Conservation (phyloP, 768 basidiomycete species). For the Boletus tomentosulus region DNA sequence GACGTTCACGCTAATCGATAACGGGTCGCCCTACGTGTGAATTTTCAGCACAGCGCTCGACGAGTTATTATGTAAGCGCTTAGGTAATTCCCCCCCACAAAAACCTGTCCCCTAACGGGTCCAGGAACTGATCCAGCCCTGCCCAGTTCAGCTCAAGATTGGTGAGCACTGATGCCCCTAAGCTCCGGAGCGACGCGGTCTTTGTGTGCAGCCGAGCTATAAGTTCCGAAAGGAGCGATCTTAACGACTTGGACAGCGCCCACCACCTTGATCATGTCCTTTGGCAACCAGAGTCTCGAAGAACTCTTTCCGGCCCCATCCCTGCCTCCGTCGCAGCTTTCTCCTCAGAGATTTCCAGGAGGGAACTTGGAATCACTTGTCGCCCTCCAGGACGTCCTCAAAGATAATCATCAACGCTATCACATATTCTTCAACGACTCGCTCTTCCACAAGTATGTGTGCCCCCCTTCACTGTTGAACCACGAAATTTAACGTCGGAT, state of each 20-base stretch:
- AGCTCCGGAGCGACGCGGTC: background rate
- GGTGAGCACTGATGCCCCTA: slow-evolving; percentile 1
- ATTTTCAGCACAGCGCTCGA: no score
- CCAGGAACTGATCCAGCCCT: background rate
- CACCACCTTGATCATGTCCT: slow-evolving; percentile 10
- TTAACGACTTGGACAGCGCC: background rate
- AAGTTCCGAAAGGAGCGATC: background rate
- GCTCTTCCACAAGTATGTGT: slow-evolving; percentile 49
- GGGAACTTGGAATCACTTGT: slow-evolving; percentile 17
- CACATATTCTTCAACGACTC: slow-evolving; percentile 48
- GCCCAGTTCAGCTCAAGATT: background rate
- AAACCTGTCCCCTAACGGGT: no score
- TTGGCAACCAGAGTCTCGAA: slow-evolving; percentile 10
- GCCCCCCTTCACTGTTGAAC: background rate
- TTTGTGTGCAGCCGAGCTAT: background rate
- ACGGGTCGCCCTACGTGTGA: no score
- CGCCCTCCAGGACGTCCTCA: slow-evolving; percentile 33
- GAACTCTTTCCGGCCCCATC: slow-evolving; percentile 24
- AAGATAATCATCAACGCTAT: slow-evolving; percentile 44
- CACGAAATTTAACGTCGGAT: background rate
- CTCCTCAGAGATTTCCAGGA: slow-evolving; percentile 28
- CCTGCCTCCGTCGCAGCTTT: slow-evolving; percentile 21
- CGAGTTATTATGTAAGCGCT: no score
- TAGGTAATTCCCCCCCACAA: no score
- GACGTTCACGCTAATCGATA: no score